Conservation (phyloP, 2,329 filamentous ascomycete species). For the Fusarium citri region DNA sequence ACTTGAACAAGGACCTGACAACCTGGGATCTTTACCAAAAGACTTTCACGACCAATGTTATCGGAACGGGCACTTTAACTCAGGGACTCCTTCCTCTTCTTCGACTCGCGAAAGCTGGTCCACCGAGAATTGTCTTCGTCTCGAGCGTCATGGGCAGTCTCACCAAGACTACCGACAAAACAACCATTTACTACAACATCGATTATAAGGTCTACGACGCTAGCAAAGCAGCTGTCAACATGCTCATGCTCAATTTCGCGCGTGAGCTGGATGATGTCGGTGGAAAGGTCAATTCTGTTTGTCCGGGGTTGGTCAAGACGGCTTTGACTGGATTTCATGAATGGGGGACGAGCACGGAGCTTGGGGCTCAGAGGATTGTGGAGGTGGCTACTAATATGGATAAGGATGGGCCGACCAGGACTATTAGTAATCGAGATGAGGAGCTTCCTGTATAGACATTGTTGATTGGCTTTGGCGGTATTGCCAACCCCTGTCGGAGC, state of each 20-base stretch:
- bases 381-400: constrained; percentile 47
- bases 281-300: constrained; percentile 52
- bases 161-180: constrained; percentile 43
- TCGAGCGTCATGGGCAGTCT: constrained; percentile 53
- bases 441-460: constrained; percentile 29
- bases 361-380: constrained; percentile 47
- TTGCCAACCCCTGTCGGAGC: not conserved
- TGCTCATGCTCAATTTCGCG: constrained; percentile 52
- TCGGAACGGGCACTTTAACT: constrained; percentile 48
- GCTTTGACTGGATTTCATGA: constrained; percentile 40
- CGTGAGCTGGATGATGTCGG: constrained; percentile 46
- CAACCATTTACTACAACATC: constrained; percentile 40
- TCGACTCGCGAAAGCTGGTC: constrained; percentile 32
- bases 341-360: constrained; percentile 36
- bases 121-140: constrained; percentile 55
- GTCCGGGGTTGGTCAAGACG: constrained; percentile 53
- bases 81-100: constrained; percentile 48
- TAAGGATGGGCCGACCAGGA: constrained; percentile 48
- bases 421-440: constrained; percentile 44
- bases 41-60: constrained; percentile 55
- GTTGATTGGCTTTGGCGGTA: not conserved
- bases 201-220: constrained; percentile 52
- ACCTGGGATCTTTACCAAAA: constrained; percentile 52
- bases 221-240: constrained; percentile 58
- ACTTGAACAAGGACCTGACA: constrained; percentile 24